Percentiles rank a stretch among this genome's conserved stretches.
Conservation (phyloP, 352 stramenopile genomes). For the Elongisporangium undulatum region DNA sequence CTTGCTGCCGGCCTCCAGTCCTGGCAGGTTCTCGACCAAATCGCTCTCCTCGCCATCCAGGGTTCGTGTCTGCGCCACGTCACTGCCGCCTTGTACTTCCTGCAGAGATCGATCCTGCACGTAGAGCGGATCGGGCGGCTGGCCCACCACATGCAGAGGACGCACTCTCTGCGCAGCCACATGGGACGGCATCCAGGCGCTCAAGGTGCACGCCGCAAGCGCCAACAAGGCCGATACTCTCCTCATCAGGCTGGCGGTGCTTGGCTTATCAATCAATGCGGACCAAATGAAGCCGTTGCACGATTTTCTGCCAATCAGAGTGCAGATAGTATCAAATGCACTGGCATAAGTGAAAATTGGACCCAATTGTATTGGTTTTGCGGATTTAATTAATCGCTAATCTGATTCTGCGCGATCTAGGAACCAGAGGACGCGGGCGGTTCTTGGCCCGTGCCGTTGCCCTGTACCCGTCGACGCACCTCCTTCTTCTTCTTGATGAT, state of each 20-base stretch:
- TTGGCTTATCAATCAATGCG: not conserved
- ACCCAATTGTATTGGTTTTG: not conserved
- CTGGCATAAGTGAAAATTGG: not conserved
- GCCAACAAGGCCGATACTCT: not conserved
- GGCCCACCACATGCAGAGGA: not conserved
- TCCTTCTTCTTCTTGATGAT: conserved; percentile 94
- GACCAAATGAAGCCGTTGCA: not conserved
- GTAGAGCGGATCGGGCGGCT: not conserved
- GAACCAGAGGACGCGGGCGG: not conserved
- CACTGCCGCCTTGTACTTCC: not conserved
- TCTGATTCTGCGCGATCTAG: not conserved
- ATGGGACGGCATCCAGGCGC: not conserved
- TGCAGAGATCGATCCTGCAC: not conserved
- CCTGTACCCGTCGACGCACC: conserved; percentile 50
- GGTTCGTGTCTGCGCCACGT: conserved; percentile 5
- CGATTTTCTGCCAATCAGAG: not conserved
- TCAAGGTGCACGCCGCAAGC: not conserved
- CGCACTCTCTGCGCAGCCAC: not conserved
- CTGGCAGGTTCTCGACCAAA: conserved; percentile 42
- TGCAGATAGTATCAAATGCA: not conserved
- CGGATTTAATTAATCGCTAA: not conserved
- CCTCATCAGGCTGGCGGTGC: not conserved
- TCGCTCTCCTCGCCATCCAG: conserved; percentile 20
- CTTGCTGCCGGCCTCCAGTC: conserved; percentile 39
- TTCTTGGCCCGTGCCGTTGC: conserved; percentile 10